phyloP scores from a whole-genome alignment of 768 basidiomycete species.

The Mycena haematopus region DNA sequence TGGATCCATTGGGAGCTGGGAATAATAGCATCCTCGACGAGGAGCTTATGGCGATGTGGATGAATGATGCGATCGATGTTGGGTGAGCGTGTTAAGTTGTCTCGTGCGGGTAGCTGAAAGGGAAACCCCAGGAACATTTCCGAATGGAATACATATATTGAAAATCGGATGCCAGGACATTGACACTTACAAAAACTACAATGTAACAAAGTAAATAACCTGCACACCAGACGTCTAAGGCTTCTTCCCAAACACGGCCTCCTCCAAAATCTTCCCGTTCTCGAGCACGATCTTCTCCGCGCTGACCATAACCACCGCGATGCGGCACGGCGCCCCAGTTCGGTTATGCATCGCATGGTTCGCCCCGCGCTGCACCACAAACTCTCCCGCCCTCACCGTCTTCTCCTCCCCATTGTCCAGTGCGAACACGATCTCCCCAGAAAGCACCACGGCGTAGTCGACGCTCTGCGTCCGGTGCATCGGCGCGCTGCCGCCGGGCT shows the following conservation, averaged over 20 bases:
- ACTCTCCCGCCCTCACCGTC: conserved; percentile 20
- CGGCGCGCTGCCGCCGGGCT: conserved; percentile 12
- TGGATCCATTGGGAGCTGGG: background rate
- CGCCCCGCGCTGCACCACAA: conserved; percentile 19
- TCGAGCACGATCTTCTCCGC: conserved; percentile 21
- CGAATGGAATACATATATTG: too few relatives aligned
- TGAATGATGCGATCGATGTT: background rate
- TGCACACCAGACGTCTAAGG: too few relatives aligned
- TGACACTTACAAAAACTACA: background rate
- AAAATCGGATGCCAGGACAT: background rate
- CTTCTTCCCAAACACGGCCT: conserved; percentile 22
- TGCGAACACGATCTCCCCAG: conserved; percentile 21
- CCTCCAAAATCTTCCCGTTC: conserved; percentile 16
- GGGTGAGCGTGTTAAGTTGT: background rate
- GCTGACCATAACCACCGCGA: conserved; percentile 17
- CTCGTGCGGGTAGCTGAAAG: background rate
- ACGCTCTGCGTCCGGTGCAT: conserved; percentile 27
- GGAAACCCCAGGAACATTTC: too few relatives aligned
- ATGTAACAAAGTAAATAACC: background rate
- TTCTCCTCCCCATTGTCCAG: conserved; percentile 20
- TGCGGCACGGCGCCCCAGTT: conserved; percentile 16
- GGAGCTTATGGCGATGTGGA: conserved; percentile 15
- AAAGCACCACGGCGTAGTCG: conserved; percentile 25
- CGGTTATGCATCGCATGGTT: conserved; percentile 25
- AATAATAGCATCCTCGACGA: conserved; percentile 18